Base-by-base conservation (phyloP, 2,329 filamentous ascomycete genomes). In the Fusarium succisae region DNA sequence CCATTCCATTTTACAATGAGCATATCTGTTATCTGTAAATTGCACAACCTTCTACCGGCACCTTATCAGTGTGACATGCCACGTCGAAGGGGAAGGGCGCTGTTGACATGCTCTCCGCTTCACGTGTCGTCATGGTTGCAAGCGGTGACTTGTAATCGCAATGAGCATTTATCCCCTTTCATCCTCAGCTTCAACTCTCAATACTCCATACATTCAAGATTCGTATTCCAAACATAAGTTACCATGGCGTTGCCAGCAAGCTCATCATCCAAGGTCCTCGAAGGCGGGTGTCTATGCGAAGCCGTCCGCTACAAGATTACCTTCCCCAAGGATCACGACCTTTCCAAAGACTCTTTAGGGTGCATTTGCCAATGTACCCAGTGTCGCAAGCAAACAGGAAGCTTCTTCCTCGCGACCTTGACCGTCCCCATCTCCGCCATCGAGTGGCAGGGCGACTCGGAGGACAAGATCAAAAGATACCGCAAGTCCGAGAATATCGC, bases 351-450 rank as follows among this genome's bases (percentile, higher is more conserved):
- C 17, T n/a, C 55, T 1, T 4, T 69, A 4, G 48, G 67, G 0
- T 70, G 66, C 1, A 70, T 70, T 3, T 70, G 67, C 9, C 67
- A 45, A 22, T 70, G 67, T 8, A 70, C 59, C 3, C 67, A 70
- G 3, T 70, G 67, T 17, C 67, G 67, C 32, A 70, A 70, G 26
- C 67, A 70, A 9, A 70, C 67, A 0, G 67, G 67, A 24, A 48
- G 59, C 22, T 70, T 70, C 8, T 70, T 70, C 12, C 48, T 65
- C 1, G 22, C 67, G 1, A 59, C 66, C 0, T 28, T 70, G 13
- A 65, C 45, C 2, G 47, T 55, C 1, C 28, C 67, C 1, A 0
- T 35, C 6, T 37, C 37, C 1, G n/a, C 66, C 1, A 39, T 59
- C 0, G 14, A 59, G 8, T 70, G 67, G 67, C 59, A 69, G 17